Base-by-base conservation (phyloP, 495 filamentous ascomycete species). In the Neurospora terricola region DNA sequence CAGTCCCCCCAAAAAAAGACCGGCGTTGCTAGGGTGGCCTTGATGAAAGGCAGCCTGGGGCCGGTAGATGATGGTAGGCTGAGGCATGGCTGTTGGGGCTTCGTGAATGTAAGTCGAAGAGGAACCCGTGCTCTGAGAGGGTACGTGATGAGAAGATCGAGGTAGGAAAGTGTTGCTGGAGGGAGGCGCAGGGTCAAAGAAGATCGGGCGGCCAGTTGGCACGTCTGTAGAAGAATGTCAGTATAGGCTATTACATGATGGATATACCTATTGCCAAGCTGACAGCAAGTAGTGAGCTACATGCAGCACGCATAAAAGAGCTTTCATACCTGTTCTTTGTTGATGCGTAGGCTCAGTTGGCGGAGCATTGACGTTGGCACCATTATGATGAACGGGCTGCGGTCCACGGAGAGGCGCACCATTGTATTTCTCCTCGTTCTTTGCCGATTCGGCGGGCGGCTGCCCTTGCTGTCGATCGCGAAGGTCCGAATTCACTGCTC, bases 1-100 rank as follows among this genome's bases (percentile, higher is more conserved):
- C 70, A 83, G 81, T 0, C 74, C 80, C 21, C 83, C 83, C 72
- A 85, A 86, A 66, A 84, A 75, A 62, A 87, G 73, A 72, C 84
- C 84, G 68, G 81, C 82, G 70, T 84, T 84, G 75, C 83, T 84
- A 37, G 80, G 78, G 66, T 81, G 81, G 37, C 78, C 77, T n/a
- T 81, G 78, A 68, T 83, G 83, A 38, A 76, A 77, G 16, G 42
- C 70, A 34, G 54, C 54, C 54, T 66, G 54, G 11, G 73, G 74
- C 2, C 48, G 75, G 36, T 74, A 73, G 23, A 72, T 59, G 14
- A 76, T 70, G 5, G 40, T 30, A 2, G 74, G 74, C 10, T 76
- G 78, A 59, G 70, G 34, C 37, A 59, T 42, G n/a, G 70, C 59
- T 1, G 72, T 9, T 69, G 69, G 48, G 7, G 38, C 68, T 23